Conservation (phyloP, 2,329 filamentous ascomycete species). For the Leptographium lundbergii region DNA sequence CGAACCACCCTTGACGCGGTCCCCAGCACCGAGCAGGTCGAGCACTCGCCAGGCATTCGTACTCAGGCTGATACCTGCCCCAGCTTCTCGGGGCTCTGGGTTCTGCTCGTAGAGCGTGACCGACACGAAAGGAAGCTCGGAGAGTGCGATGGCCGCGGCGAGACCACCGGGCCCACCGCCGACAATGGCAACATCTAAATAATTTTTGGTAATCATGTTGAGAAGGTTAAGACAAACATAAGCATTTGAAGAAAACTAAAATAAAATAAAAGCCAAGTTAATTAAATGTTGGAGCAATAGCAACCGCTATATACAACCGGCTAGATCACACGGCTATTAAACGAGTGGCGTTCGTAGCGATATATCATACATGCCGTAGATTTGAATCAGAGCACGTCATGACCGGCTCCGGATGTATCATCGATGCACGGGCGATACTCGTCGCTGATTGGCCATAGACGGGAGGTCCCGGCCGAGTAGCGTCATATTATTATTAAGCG, state of each 20-base stretch:
- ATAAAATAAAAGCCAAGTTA: background rate
- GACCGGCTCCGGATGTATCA: no score
- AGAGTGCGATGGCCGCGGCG: background rate
- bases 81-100: background rate
- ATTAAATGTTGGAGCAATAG: no score
- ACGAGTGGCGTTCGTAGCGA: background rate
- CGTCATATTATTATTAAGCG: no score
- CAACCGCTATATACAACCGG: background rate
- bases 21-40: background rate
- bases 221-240: background rate
- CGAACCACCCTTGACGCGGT: background rate
- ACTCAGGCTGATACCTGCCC: background rate
- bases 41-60: conserved; percentile 1
- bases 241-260: background rate
- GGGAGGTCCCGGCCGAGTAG: no score
- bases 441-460: no score
- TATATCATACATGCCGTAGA: background rate
- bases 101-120: conserved; percentile 1
- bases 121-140: background rate
- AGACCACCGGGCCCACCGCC: background rate
- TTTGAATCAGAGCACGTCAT: background rate
- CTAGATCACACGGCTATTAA: background rate
- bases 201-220: no score
- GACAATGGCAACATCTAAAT: no score
- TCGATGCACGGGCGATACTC: no score